Evolutionary conservation across 2,329 filamentous ascomycete species (phyloP), one percentile per base, ranked within the genome.

Genomic region (Delphinella strobiligena): DNA sequence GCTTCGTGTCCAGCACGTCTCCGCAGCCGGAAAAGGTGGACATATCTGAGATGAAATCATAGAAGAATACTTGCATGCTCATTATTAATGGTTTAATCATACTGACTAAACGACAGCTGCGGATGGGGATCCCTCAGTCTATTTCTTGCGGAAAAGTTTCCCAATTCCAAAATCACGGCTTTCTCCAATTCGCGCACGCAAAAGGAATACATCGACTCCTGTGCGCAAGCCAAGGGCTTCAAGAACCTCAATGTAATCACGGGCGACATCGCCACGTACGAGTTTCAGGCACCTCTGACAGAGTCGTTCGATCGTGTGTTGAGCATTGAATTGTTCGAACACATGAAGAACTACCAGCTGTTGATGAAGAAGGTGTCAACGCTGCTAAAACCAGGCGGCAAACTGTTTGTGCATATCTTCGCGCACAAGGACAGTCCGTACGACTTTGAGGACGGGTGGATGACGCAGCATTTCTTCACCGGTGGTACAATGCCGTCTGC

Each of bases 341-440:
- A 83, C 57, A 82, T 83, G 78, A 83, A 83, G 56, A 83, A 83
- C 56, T 82, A 83, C 57, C 71, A 78, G 45, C 61, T 75, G 10
- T 68, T 83, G 17, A 72, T 83, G 61, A 67, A 69, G 32, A 83
- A 83, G 56, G 61, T 82, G 12, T 53, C 67, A 3, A 63, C 68
- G 19, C 68, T 76, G 2, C 61, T 83, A 39, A 77, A 72, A 47
- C 71, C 75, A 0, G 65, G 66, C 1, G 80, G 79, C 4, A 80
- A 81, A 59, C 62, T 82, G 11, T 82, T 83, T 50, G 73, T 82
- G 41, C 79, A 83, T 49, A 73, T 80, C 38, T 82, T 83, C 51
- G 67, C 67, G 27, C 78, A 83, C 56, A 69, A 66, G 49, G 68
- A 66, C 9, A 78, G 74, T 11, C 77, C 79, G 0, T 83, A 83